Conservation (phyloP, 164 flowering plant genomes). For the Umbellularia californica region DNA sequence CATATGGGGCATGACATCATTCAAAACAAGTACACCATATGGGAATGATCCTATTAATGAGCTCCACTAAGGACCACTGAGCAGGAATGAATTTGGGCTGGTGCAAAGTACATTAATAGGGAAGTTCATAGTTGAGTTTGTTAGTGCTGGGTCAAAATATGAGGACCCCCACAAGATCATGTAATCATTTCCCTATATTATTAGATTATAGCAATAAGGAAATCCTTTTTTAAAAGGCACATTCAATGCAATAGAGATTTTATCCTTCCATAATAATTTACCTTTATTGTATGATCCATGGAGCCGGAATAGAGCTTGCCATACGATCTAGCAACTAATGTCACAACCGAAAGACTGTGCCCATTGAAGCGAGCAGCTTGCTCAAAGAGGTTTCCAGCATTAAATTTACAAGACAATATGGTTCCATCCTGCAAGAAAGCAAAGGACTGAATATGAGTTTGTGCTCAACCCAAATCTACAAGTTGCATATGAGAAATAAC, state of each 20-base stretch:
- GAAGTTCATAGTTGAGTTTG: too few relatives aligned
- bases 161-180: too few relatives aligned
- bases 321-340: slow-evolving; percentile 72
- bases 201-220: not conserved
- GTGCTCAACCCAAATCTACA: not conserved
- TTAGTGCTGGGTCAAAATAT: too few relatives aligned
- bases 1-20: too few relatives aligned
- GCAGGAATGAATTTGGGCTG: too few relatives aligned
- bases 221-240: too few relatives aligned
- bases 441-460: not conserved
- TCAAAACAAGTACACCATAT: too few relatives aligned
- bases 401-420: slow-evolving; percentile 84
- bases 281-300: slow-evolving; percentile 78
- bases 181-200: too few relatives aligned
- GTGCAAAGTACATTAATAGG: too few relatives aligned
- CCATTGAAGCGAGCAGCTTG: slow-evolving; percentile 81
- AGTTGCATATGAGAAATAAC: not conserved
- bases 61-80: too few relatives aligned
- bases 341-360: slow-evolving; percentile 66
- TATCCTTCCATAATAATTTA: slow-evolving; percentile 25
- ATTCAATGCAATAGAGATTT: too few relatives aligned
- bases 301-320: slow-evolving; percentile 90
- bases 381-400: slow-evolving; percentile 64
- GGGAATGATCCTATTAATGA: too few relatives aligned
- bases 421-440: slow-evolving; percentile 70